These are phyloP conservation scores for Lipomyces orientalis DNA, from an alignment of 805 yeast species.

Conservation along the genomic window DNA sequence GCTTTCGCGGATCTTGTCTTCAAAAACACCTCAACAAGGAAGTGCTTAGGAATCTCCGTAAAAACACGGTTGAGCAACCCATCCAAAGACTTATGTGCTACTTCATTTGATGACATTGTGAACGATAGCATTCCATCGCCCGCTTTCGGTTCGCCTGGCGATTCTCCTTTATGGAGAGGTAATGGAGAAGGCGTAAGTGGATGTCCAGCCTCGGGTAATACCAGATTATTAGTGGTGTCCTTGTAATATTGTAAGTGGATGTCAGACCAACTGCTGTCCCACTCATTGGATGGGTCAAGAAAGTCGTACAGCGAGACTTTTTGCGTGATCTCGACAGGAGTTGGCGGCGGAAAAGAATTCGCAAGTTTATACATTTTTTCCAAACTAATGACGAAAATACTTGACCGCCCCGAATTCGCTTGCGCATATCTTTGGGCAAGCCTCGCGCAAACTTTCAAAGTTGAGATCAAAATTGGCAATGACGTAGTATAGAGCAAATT, in stretches of 20 bases:
- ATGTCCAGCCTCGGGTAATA: conserved; percentile 12
- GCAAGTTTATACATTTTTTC: conserved; percentile 60
- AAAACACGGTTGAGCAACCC: conserved; percentile 38
- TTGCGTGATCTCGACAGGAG: conserved; percentile 40
- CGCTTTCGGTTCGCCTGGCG: conserved; percentile 7
- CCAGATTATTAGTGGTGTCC: neutral
- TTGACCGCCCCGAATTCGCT: conserved; percentile 50
- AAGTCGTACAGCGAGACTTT: conserved; percentile 40
- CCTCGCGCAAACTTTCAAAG: conserved; percentile 64
- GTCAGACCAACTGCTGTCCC: conserved; percentile 39
- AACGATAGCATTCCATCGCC: conserved; percentile 58
- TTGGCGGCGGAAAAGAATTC: conserved; percentile 53
- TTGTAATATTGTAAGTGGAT: conserved; percentile 42
- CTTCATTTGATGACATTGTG: conserved; percentile 58
- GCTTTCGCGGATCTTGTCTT: conserved; percentile 73
- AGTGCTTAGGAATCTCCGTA: conserved; percentile 57
- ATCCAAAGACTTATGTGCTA: conserved; percentile 52
- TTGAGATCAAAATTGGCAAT: conserved; percentile 61
- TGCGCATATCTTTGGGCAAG: conserved; percentile 66
- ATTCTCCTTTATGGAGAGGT: conserved; percentile 10
- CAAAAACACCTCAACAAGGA: conserved; percentile 66
- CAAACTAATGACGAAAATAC: conserved; percentile 53
- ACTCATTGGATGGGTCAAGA: conserved; percentile 36
- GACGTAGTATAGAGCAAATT: conserved; percentile 64
- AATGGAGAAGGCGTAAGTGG: conserved; percentile 21